These are phyloP conservation scores for Anthostomella pinea DNA, from an alignment of 2,329 filamentous ascomycete genomes.

Conservation along the genomic window DNA sequence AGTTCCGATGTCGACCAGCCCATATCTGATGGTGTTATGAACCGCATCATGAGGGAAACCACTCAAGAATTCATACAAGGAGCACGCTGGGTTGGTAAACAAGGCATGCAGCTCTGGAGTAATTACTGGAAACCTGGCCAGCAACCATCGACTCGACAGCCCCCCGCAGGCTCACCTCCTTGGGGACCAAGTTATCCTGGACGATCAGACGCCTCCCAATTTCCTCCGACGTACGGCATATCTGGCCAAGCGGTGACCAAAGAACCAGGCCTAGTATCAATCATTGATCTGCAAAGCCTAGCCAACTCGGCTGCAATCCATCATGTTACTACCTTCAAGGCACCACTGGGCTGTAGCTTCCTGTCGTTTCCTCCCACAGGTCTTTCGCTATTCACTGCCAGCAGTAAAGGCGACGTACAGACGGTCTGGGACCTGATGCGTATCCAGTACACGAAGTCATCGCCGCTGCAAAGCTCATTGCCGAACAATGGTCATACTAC, in stretches of 20 bases:
- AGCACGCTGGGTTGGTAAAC: conserved; percentile 73
- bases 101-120: conserved; percentile 74
- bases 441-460: conserved; percentile 60
- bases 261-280: conserved; percentile 72
- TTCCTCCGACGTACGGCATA: conserved; percentile 73
- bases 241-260: conserved; percentile 54
- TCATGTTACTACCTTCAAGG: conserved; percentile 67
- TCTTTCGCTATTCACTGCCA: conserved; percentile 72
- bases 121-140: conserved; percentile 68
- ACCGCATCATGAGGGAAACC: conserved; percentile 74
- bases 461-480: conserved; percentile 52
- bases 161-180: conserved; percentile 41
- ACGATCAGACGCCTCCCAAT: conserved; percentile 52
- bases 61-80: conserved; percentile 75
- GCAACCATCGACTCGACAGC: conserved; percentile 44
- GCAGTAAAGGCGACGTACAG: conserved; percentile 79
- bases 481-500: conserved; percentile 48
- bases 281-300: conserved; percentile 67
- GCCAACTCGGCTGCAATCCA: conserved; percentile 51
- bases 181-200: conserved; percentile 46
- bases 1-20: conserved; percentile 71
- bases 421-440: conserved; percentile 77
- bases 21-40: conserved; percentile 67
- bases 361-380: conserved; percentile 75
- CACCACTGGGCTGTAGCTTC: conserved; percentile 75